Base-by-base conservation (phyloP, 139 green algal species). In the Deuterostichococcus epilithicus region DNA sequence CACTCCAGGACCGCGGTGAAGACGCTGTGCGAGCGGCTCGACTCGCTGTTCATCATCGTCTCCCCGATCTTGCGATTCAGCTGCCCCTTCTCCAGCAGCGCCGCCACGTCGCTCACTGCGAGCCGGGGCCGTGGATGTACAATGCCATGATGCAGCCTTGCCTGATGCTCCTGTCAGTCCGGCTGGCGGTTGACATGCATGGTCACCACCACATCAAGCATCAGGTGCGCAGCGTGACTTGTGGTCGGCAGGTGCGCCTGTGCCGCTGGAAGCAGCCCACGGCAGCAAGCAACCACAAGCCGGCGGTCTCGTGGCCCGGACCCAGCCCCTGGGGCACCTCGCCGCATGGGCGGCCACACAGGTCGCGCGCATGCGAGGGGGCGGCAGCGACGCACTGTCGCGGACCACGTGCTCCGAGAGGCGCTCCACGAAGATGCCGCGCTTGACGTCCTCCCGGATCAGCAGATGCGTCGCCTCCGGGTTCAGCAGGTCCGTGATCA, bases 41-140 rank as follows among this genome's bases (percentile, higher is more conserved):
- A 95, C 77, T 95, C 86, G 1, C 85, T 67, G 83, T 98, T 98
- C 76, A 98, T 93, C 38, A 88, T 82, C 10, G 95, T 98, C 73
- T 92, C 83, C 0, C 87, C 94, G 2, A 93, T 87, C 34, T 89
- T 84, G 23, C 94, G 82, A 68, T 94, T 89, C 15, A 87, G 76
- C 26, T 85, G 82, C 58, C 94, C 94, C 3, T 68, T 65, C 26
- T 79, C 72, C 83, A 97, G 88, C 77, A 96, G 78, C 0, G 70
- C 33, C 69, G 91, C 80, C n/a, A 90, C 91, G 30, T 97, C 92
- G 13, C 90, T 81, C 70, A 87, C 92, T 94, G 87, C 84, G 86
- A 45, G 75, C 20, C 33, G 81, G 42, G n/a, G n/a, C n/a, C n/a
- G n/a, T n/a, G n/a, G n/a, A n/a, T n/a, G n/a, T 52, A 30, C 44